A percentile compares a stretch with the other conserved stretches of the same genome.
phyloP scores from a whole-genome alignment of 75 land plant species.

The Larix kaempferi region DNA sequence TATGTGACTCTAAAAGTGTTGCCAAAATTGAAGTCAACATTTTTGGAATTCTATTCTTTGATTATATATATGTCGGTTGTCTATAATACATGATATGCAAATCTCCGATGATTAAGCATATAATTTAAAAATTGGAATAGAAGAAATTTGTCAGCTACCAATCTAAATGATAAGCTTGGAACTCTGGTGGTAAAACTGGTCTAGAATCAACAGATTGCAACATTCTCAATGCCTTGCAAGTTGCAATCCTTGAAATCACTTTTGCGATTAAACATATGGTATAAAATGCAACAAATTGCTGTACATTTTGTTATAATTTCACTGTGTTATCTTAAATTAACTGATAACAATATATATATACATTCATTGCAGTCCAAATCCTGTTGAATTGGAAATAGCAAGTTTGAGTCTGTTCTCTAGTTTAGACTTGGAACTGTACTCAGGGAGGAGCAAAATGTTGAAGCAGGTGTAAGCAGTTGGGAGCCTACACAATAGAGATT shows the following conservation, averaged over 20 bases:
- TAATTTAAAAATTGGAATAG: too few species aligned
- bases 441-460: slow-evolving; percentile 32
- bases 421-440: slow-evolving; percentile 27
- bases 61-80: too few species aligned
- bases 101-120: too few species aligned
- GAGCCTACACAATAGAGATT: slow-evolving; percentile 14
- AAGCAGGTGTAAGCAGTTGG: slow-evolving; percentile 49
- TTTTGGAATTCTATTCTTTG: too few species aligned
- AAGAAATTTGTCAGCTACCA: too few species aligned
- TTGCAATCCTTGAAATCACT: too few species aligned
- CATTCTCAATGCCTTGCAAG: background rate
- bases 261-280: too few species aligned
- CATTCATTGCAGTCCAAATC: slow-evolving; percentile 40
- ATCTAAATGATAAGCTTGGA: too few species aligned
- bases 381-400: slow-evolving; percentile 41
- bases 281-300: background rate
- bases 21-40: too few species aligned
- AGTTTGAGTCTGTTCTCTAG: slow-evolving; percentile 36
- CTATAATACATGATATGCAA: too few species aligned
- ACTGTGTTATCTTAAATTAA: background rate
- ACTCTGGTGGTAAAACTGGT: background rate
- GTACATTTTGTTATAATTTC: background rate
- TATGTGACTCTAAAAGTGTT: too few species aligned
- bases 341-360: background rate
- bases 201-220: background rate